Conservation (phyloP, 225 moss, liverwort and hornwort species). For the Asterella californica region DNA sequence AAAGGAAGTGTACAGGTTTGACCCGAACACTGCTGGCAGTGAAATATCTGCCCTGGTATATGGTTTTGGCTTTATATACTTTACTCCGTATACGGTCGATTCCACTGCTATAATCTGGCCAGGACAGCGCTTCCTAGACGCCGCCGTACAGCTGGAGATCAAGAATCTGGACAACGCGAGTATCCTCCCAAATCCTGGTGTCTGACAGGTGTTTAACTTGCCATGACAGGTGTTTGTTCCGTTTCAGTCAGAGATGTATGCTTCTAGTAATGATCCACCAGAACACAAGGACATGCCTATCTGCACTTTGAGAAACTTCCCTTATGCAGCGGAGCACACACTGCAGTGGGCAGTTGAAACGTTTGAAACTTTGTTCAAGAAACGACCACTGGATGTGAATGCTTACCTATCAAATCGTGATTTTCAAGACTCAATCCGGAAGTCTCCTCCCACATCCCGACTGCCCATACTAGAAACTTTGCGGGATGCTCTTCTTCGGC, state of each 20-base stretch:
- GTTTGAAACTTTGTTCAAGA: conserved; percentile 90
- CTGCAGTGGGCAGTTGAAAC: conserved; percentile 92
- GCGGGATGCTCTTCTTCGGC: conserved; percentile 87
- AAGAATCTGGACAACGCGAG: not conserved
- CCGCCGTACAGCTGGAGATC: not conserved
- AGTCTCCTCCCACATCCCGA: conserved; percentile 79
- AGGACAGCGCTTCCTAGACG: not conserved
- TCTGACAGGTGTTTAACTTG: not conserved
- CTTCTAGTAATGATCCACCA: conserved; percentile 89
- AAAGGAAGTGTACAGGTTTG: conserved; percentile 97
- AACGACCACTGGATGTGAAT: conserved; percentile 86
- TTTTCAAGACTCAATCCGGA: conserved; percentile 87
- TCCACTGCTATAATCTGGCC: not conserved
- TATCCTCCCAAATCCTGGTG: not conserved
- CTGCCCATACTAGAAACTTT: conserved; percentile 90
- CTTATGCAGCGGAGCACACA: conserved; percentile 86
- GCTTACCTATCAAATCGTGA: conserved; percentile 90
- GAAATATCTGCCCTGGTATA: not conserved
- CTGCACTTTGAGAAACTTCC: conserved; percentile 94
- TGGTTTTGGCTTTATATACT: not conserved
- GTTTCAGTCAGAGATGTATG: conserved; percentile 97
- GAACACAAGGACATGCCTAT: conserved; percentile 94
- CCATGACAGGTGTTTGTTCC: conserved; percentile 86
- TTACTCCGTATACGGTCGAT: not conserved
- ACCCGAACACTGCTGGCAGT: not conserved